Conservation (phyloP, 805 yeast species). For the Yueomyces sp. region DNA sequence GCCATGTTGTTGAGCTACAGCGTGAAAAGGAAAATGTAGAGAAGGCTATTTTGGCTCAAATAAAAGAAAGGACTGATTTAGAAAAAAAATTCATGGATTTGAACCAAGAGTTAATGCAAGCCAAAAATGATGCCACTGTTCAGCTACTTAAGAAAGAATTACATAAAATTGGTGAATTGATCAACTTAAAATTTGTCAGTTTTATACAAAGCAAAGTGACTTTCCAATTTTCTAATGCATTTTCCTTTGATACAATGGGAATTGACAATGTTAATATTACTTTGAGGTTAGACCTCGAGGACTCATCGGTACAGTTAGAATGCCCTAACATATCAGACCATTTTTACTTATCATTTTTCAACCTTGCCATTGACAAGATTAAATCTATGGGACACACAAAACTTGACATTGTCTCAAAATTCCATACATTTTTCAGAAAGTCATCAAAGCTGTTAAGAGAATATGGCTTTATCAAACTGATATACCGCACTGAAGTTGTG, state of each 20-base stretch:
- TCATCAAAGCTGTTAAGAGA: not conserved
- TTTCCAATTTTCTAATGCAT: too few relatives aligned
- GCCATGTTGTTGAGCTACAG: not conserved
- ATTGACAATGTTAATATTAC: too few relatives aligned
- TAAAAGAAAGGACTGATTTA: not conserved
- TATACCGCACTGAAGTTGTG: not conserved
- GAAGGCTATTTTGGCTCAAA: not conserved
- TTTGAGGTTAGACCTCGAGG: too few relatives aligned
- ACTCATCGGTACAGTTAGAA: too few relatives aligned
- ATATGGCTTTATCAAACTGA: not conserved
- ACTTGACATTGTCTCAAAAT: not conserved
- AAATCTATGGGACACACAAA: not conserved
- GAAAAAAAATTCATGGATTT: too few relatives aligned
- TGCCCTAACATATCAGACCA: too few relatives aligned
- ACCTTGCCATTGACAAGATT: not conserved
- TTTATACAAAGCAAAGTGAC: too few relatives aligned
- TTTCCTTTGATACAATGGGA: too few relatives aligned
- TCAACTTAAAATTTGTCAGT: too few relatives aligned
- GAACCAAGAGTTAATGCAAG: not conserved
- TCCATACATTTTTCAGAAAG: not conserved
- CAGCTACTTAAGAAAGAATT: not conserved
- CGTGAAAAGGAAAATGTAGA: not conserved
- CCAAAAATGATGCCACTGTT: not conserved
- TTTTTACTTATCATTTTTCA: not conserved
- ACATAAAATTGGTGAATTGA: too few relatives aligned